Evolutionary conservation across 2,329 filamentous ascomycete species (phyloP).

Genomic region (Colletotrichum liaoningense): DNA sequence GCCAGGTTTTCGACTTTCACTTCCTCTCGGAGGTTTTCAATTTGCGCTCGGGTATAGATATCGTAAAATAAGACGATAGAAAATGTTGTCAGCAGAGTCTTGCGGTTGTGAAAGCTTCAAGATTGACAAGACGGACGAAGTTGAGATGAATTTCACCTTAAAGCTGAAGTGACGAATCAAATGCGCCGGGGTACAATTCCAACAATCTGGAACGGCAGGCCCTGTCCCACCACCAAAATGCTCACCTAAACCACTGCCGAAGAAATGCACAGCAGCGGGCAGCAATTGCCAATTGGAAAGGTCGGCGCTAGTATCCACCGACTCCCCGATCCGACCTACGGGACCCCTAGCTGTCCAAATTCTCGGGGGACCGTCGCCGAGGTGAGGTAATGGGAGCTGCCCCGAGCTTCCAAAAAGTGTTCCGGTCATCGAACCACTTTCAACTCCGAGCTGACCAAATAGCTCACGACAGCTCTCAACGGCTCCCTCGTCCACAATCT

Average conservation of each 20-base stretch:
- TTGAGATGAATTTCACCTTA: neutral
- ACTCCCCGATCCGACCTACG: constrained; percentile 11
- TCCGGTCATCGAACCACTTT: constrained; percentile 25
- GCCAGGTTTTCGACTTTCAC: too few species aligned
- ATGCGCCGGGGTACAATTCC: neutral
- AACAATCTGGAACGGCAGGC: neutral
- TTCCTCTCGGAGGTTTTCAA: too few species aligned
- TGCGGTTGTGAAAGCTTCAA: neutral
- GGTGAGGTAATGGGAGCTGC: constrained; percentile 25
- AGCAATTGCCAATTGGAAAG: neutral
- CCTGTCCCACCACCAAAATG: neutral
- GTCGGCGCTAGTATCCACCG: constrained; percentile 25
- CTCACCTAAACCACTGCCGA: neutral
- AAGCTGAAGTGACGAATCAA: constrained; percentile 4
- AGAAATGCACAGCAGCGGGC: neutral
- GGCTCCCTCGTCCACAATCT: neutral
- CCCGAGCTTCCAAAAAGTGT: constrained; percentile 18
- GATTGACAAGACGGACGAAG: neutral
- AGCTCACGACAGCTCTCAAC: constrained; percentile 11
- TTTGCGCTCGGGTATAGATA: too few species aligned
- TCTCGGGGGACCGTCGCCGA: constrained; percentile 1
- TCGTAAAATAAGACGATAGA: too few species aligned
- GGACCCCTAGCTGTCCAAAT: neutral
- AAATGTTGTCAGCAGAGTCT: neutral
- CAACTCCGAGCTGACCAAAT: neutral